Evolutionary conservation across 108 stramenopile genomes (phyloP), one percentile per base, ranked within the genome.

Genomic region (Seminavis robusta): DNA sequence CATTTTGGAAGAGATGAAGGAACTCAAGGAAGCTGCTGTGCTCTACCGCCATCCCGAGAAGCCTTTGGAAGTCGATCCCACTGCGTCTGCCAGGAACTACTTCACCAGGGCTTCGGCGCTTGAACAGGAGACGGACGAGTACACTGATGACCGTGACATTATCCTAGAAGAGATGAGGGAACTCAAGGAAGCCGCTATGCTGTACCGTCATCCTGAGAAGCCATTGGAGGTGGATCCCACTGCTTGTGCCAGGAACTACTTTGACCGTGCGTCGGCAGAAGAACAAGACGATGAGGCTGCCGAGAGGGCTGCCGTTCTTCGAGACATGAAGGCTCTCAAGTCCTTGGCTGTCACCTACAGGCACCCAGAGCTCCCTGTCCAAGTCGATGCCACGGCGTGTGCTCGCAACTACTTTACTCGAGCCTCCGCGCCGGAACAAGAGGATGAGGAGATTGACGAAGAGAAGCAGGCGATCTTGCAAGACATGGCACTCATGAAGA

Each of bases 351-450:
- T 55, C 21, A 69, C 67, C 38, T 79, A 80, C 56, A 27, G 76
- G 51, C 76, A 86, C 44, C 81, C 85, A 17, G 85, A 86, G 46
- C 39, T 51, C 20, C 69, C 73, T 46, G 73, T 88, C 5, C 28
- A 4, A 7, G 24, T n/a, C 10, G 65, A 63, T 45, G 9, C 33
- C 0, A 17, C 27, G 10, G 42, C 38, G 41, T 69, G 40, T 41
- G 68, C 43, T 29, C 61, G 63, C 45, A 63, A 62, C 45, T 71
- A 71, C 66, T 76, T 71, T 61, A 41, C 25, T 21, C 73, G 77
- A 17, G 37, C 37, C 0, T 80, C 70, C 47, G 78, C 73, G 43
- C 65, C 67, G 9, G 79, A 71, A 23, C 58, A 67, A 48, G 69
- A 65, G 17, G 30, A 31, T 25, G 58, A 44, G 8, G 84, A 79